Evolutionary conservation across 164 flowering plant genomes (phyloP), one percentile per base, ranked within the genome.

Genomic region (Sedum album): DNA sequence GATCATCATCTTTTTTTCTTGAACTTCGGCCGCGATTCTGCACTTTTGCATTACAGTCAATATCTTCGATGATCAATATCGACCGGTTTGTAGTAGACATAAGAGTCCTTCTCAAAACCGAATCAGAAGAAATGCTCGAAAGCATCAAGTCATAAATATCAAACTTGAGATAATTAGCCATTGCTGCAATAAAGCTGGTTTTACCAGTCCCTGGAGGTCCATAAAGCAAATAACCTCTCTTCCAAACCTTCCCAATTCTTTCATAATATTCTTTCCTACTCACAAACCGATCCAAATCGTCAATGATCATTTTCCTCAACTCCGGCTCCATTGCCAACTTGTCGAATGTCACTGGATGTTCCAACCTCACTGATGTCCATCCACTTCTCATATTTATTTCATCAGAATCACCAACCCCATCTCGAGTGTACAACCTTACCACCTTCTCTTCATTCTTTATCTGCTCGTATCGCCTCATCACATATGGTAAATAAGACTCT

Each of bases 191-290:
- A 78, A 84, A 66, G 75, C 85, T 84, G 0, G 86, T 76, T 44
- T 80, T 80, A 5, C 83, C 81, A 1, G 83, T 83, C 3, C 86
- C 86, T 0, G 85, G 85, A 35, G 85, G 87, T 0, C 87, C 84
- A 48, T 79, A 84, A 67, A 84, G 49, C 66, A 82, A 42, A 33
- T 82, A 84, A 4, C 87, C 87, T 0, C 87, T 25, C 55, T 82
- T 84, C 87, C 87, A 84, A 0, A 84, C 80, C 69, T 71, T 79
- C 5, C 87, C 87, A 1, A 82, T 84, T 53, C 67, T 77, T 67
- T 71, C 73, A 31, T 81, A 84, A 13, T 70, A 80, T 48, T 82
- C 81, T 39, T 67, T 82, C 73, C 87, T 76, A 65, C 42, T 61
- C n/a, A 84, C 62, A 72, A 86, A 86, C 73, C 77, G 69, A 5